These are phyloP conservation scores for Pichia rugopelliculosa DNA, from an alignment of 805 yeast species.

Conservation along the genomic window DNA sequence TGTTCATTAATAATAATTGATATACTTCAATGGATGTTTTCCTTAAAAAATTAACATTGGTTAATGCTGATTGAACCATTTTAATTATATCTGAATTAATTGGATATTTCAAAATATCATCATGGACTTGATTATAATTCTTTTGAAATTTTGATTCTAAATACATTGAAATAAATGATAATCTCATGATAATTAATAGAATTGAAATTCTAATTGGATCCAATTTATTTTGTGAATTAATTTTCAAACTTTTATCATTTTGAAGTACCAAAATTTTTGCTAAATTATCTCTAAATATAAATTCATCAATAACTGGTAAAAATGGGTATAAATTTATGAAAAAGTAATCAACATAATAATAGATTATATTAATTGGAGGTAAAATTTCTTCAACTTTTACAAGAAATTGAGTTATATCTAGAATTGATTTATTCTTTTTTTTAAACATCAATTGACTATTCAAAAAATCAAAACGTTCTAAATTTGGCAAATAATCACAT, in stretches of 20 bases:
- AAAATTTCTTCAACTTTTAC: slow-evolving; percentile 13
- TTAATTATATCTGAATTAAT: slow-evolving; percentile 33
- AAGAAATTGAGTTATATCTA: not conserved
- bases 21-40: slow-evolving; percentile 35
- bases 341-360: slow-evolving; percentile 33
- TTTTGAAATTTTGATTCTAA: slow-evolving; percentile 14
- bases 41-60: slow-evolving; percentile 33
- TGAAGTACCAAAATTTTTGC: slow-evolving; percentile 25
- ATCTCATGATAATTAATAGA: slow-evolving; percentile 22
- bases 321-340: slow-evolving; percentile 37
- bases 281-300: slow-evolving; percentile 27
- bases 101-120: slow-evolving; percentile 27
- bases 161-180: slow-evolving; percentile 21
- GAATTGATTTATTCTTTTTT: not conserved
- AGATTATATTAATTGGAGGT: slow-evolving; percentile 28
- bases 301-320: slow-evolving; percentile 41
- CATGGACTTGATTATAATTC: not conserved
- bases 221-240: slow-evolving; percentile 9
- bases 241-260: not conserved
- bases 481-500: not conserved
- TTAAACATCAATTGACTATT: not conserved
- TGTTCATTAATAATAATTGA: slow-evolving; percentile 34
- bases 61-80: slow-evolving; percentile 33
- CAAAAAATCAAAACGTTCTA: slow-evolving; percentile 1
- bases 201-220: slow-evolving; percentile 21